Evolutionary conservation across 2,329 filamentous ascomycete genomes (phyloP), one percentile per base, ranked within the genome.

Genomic region (Arthrinium phaeospermum): DNA sequence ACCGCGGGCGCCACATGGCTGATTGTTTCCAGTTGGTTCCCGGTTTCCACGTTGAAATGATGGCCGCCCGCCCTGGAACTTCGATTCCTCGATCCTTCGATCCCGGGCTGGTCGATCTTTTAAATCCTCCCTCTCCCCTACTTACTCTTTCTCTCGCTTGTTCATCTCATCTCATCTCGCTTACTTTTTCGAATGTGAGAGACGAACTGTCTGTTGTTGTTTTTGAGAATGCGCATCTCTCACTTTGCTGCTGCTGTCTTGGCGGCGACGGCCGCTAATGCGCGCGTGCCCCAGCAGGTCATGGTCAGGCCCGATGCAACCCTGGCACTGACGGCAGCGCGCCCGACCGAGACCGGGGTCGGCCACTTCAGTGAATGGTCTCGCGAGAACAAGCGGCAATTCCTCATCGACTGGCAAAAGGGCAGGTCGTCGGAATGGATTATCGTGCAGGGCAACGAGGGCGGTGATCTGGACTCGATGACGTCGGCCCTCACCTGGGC

Each of bases 311-410:
- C 71, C 24, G 71, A 72, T 46, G 44, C 68, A 34, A 72, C 71
- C 4, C n/a, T 61, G 37, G 37, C 53, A 19, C n/a, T 61, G 37
- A 24, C 53, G 19, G 68, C 71, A 4, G 8, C 44, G n/a, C 27
- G 49, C 41, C 47, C 72, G 4, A 69, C 41, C n/a, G 71, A 75
- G 67, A 78, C 74, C 10, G 85, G 85, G 22, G 84, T 85, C 16
- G 85, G 85, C 45, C 84, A 86, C 78, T 86, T 86, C 77, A 85
- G 83, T 77, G 83, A 86, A 75, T 86, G 85, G 85, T 84, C 82
- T 37, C 83, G 85, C 47, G 81, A 80, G 14, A 85, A 80, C 24
- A 86, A 86, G 78, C 84, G 83, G 61, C 77, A 81, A 19, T 86
- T 86, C 68, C 76, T 86, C 68, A 79, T 85, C 73, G 85, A 86